These are phyloP conservation scores for Debaryomyces fabryi DNA, from an alignment of 1,139 yeast species.

Conservation along the genomic window DNA sequence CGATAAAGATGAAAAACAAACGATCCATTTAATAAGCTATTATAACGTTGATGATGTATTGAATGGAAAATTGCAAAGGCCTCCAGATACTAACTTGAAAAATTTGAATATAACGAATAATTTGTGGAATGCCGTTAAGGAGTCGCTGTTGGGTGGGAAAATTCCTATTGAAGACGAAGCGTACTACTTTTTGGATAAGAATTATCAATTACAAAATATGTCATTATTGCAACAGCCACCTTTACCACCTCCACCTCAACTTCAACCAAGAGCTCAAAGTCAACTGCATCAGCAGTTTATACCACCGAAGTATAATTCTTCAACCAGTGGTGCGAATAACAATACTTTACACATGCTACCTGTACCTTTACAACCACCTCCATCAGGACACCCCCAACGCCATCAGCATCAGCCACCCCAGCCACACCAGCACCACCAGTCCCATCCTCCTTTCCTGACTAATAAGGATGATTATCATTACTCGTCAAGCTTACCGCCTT, in stretches of 20 bases:
- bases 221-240: constrained; percentile 27
- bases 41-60: constrained; percentile 75
- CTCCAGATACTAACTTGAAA: constrained; percentile 58
- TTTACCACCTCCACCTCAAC: constrained; percentile 9
- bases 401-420: constrained; percentile 11
- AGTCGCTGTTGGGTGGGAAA: constrained; percentile 61
- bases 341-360: constrained; percentile 8
- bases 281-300: constrained; percentile 10
- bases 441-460: not conserved
- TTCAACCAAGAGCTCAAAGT: constrained; percentile 10
- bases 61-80: constrained; percentile 57
- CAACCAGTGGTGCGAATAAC: not conserved
- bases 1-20: constrained; percentile 37
- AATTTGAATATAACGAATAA: constrained; percentile 57
- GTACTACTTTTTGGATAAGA: constrained; percentile 51
- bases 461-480: constrained; percentile 5
- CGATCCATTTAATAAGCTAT: constrained; percentile 78
- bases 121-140: constrained; percentile 62
- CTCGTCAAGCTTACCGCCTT: not conserved
- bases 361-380: constrained; percentile 8
- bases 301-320: constrained; percentile 7
- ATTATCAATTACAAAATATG: constrained; percentile 49
- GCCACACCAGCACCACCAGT: constrained; percentile 11
- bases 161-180: constrained; percentile 56
- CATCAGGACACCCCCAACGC: constrained; percentile 13